A percentile compares a stretch with the other conserved stretches of the same genome.
Evolutionary conservation across 2,329 filamentous ascomycete genomes (phyloP).

Genomic region (Ceratocystis smalleyi): DNA sequence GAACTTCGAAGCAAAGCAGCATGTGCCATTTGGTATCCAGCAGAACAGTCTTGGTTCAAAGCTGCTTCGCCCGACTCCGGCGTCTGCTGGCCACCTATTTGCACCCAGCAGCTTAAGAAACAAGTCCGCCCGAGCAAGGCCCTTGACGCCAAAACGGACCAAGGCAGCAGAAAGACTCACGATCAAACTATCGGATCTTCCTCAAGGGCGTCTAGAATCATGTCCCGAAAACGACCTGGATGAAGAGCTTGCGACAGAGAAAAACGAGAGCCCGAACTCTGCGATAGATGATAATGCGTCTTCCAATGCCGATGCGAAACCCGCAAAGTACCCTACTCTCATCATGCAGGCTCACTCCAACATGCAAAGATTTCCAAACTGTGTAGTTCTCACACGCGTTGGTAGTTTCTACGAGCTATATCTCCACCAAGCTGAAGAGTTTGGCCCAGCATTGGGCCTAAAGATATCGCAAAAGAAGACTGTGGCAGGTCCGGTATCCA

Average conservation of each 20-base stretch:
- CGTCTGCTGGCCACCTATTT: neutral
- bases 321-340: conserved; percentile 63
- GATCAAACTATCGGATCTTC: conserved; percentile 40
- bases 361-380: conserved; percentile 81
- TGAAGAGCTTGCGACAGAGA: neutral
- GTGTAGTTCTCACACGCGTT: conserved; percentile 78
- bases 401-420: conserved; percentile 97
- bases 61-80: neutral
- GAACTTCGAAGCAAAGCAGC: neutral
- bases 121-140: neutral
- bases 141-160: neutral
- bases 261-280: neutral
- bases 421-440: conserved; percentile 85
- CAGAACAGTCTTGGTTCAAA: neutral
- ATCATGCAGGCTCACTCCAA: conserved; percentile 74
- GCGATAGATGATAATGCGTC: neutral
- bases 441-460: conserved; percentile 69
- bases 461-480: conserved; percentile 74
- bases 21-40: neutral
- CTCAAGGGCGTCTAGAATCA: conserved; percentile 34
- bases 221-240: neutral
- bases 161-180: conserved; percentile 26
- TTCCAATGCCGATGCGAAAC: conserved; percentile 21
- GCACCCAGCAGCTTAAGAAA: neutral
- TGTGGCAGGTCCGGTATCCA: conserved; percentile 62